Conservation (phyloP, 139 green algal species). For the Limnomonas spitsbergensis region DNA sequence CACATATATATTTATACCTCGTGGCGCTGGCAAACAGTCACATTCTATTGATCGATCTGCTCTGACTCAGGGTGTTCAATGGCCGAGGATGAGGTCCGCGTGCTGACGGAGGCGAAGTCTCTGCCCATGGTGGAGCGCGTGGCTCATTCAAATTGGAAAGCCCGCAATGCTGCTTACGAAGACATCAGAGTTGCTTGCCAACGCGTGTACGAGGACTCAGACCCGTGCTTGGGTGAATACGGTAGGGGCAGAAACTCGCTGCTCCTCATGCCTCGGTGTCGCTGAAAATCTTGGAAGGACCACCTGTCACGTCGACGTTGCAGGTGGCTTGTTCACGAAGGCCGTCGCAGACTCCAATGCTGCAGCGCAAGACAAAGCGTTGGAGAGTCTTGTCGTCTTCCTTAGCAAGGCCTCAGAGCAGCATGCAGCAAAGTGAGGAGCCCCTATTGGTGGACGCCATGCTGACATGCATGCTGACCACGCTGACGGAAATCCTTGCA, state of each 20-base stretch:
- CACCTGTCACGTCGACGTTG: too few species aligned
- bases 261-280: too few species aligned
- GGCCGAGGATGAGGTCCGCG: constrained; percentile 13
- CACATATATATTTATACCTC: too few species aligned
- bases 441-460: not conserved
- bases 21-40: too few species aligned
- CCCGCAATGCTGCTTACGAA: constrained; percentile 72
- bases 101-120: constrained; percentile 8
- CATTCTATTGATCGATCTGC: too few species aligned
- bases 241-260: constrained; percentile 41
- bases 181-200: constrained; percentile 60
- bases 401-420: constrained; percentile 55
- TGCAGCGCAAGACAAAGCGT: constrained; percentile 83
- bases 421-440: constrained; percentile 29
- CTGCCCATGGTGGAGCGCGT: constrained; percentile 60
- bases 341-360: constrained; percentile 81
- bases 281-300: too few species aligned
- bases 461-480: not conserved
- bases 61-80: not conserved
- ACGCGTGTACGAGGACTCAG: constrained; percentile 54
- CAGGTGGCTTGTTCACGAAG: constrained; percentile 80
- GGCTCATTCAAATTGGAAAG: constrained; percentile 84
- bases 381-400: constrained; percentile 73
- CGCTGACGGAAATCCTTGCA: too few species aligned
- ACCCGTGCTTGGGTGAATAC: constrained; percentile 65